Evolutionary conservation across 768 basidiomycete genomes (phyloP).

Genomic region (Xerocomellus intermedius): DNA sequence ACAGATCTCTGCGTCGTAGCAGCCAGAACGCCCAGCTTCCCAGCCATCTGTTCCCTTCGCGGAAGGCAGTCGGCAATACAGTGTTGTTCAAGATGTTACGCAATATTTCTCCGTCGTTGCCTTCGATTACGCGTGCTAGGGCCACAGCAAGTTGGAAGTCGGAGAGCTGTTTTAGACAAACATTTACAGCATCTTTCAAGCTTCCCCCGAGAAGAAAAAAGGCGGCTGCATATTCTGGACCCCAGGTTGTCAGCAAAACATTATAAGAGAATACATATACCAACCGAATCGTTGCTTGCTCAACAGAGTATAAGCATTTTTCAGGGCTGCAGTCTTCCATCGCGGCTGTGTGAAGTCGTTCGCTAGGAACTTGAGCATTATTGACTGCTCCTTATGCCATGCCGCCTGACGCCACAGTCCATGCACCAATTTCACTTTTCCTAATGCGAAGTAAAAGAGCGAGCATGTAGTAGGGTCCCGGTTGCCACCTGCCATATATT

Average conservation of each 20-base stretch:
- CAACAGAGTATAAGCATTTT: slow-evolving; percentile 93
- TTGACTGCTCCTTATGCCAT: slow-evolving; percentile 85
- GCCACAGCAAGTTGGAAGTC: slow-evolving; percentile 92
- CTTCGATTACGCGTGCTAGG: slow-evolving; percentile 80
- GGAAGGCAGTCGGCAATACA: slow-evolving; percentile 83
- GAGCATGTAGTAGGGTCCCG: slow-evolving; percentile 90
- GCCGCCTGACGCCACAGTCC: slow-evolving; percentile 95
- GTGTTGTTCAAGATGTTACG: slow-evolving; percentile 65
- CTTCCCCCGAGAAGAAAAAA: slow-evolving; percentile 93
- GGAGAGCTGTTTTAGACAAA: slow-evolving; percentile 81
- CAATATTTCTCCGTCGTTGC: slow-evolving; percentile 78
- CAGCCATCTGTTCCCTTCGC: slow-evolving; percentile 87
- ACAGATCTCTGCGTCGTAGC: slow-evolving; percentile 80
- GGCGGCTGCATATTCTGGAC: slow-evolving; percentile 94
- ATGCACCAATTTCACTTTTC: slow-evolving; percentile 88
- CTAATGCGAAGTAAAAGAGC: slow-evolving; percentile 91
- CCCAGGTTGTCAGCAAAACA: slow-evolving; percentile 3
- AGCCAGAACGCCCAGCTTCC: slow-evolving; percentile 97
- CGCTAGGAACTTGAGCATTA: slow-evolving; percentile 88
- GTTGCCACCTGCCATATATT: slow-evolving; percentile 84
- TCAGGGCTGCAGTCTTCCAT: slow-evolving; percentile 91
- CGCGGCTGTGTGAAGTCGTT: slow-evolving; percentile 84
- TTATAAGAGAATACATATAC: slow-evolving; percentile 23
- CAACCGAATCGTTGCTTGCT: slow-evolving; percentile 89
- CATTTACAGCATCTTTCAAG: slow-evolving; percentile 86